A percentile compares a stretch with the other conserved stretches of the same genome.
phyloP scores from a whole-genome alignment of 2,329 filamentous ascomycete species.

The Xylariaceae sp. region DNA sequence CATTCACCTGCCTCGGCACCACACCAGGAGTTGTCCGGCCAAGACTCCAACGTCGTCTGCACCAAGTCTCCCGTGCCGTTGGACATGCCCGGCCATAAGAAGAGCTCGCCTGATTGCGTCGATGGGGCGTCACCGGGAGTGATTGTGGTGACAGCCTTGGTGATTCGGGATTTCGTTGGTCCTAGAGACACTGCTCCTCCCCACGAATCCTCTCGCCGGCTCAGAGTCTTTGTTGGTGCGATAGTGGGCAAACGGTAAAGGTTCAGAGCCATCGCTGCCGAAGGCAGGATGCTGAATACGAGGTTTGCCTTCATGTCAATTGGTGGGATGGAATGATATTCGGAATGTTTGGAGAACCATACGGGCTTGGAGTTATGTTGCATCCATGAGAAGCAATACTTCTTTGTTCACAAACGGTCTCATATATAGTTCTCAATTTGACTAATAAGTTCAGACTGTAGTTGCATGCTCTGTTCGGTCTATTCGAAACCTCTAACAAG shows the following conservation, averaged over 20 bases:
- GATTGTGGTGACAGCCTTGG: conserved; percentile 5
- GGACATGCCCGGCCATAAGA: conserved; percentile 6
- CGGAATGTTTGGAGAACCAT: too few relatives aligned
- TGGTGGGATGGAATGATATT: too few relatives aligned
- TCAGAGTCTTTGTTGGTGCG: conserved; percentile 2
- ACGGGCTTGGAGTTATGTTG: too few relatives aligned
- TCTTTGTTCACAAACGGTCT: too few relatives aligned
- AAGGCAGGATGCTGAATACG: conserved; percentile 2
- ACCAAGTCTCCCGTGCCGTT: conserved; percentile 5
- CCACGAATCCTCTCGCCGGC: conserved; percentile 3
- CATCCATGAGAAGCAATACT: too few relatives aligned
- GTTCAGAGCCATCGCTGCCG: not conserved
- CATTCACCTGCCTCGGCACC: conserved; percentile 2
- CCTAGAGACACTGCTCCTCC: conserved; percentile 6
- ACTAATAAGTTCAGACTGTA: too few relatives aligned
- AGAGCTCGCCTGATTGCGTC: conserved; percentile 3
- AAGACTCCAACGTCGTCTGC: conserved; percentile 3
- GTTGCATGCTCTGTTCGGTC: too few relatives aligned
- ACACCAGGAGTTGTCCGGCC: conserved; percentile 4
- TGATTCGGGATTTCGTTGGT: conserved; percentile 4
- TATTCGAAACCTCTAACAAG: too few relatives aligned
- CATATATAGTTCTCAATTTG: too few relatives aligned
- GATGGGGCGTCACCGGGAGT: conserved; percentile 2
- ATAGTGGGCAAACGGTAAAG: not conserved
- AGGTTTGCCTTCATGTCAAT: conserved; percentile 1